A percentile compares a stretch with the other conserved stretches of the same genome.
Conservation (phyloP, 2,329 filamentous ascomycete species). For the Scedosporium minutisporum region DNA sequence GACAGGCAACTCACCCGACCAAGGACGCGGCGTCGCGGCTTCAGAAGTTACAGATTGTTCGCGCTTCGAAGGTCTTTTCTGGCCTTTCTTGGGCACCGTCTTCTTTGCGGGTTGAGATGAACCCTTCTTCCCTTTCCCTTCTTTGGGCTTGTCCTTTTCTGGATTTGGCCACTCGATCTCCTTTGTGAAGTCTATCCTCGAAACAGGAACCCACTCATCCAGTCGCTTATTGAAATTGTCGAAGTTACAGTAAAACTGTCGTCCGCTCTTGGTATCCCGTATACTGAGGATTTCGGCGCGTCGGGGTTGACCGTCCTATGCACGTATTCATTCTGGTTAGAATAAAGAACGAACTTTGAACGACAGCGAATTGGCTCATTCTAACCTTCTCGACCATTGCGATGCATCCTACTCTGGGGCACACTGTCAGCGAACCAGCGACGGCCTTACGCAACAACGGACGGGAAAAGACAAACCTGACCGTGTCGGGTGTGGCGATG, state of each 20-base stretch:
- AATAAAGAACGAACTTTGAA: no score
- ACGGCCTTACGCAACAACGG: background rate
- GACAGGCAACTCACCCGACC: constrained; percentile 5
- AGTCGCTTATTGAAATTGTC: constrained; percentile 91
- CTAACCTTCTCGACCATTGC: constrained; percentile 45
- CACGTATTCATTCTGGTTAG: constrained; percentile 8
- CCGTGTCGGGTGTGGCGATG: constrained; percentile 73
- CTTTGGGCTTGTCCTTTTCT: constrained; percentile 74
- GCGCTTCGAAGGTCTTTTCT: constrained; percentile 44
- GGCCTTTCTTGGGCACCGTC: constrained; percentile 45
- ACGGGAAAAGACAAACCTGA: constrained; percentile 48
- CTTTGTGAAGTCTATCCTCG: constrained; percentile 73
- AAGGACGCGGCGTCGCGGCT: constrained; percentile 27
- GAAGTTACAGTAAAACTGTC: constrained; percentile 93
- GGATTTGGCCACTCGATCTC: constrained; percentile 96
- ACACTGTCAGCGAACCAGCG: background rate
- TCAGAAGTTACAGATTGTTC: constrained; percentile 47
- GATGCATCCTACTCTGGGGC: constrained; percentile 42
- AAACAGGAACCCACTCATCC: constrained; percentile 77
- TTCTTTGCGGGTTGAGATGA: constrained; percentile 48
- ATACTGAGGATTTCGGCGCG: constrained; percentile 97
- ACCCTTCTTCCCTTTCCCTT: constrained; percentile 63
- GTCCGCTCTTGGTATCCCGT: constrained; percentile 76
- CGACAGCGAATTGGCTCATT: background rate
- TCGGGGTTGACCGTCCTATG: constrained; percentile 64